A percentile compares a stretch with the other conserved stretches of the same genome.
Conservation (phyloP, 2,329 filamentous ascomycete genomes). For the Neofusicoccum ribis region DNA sequence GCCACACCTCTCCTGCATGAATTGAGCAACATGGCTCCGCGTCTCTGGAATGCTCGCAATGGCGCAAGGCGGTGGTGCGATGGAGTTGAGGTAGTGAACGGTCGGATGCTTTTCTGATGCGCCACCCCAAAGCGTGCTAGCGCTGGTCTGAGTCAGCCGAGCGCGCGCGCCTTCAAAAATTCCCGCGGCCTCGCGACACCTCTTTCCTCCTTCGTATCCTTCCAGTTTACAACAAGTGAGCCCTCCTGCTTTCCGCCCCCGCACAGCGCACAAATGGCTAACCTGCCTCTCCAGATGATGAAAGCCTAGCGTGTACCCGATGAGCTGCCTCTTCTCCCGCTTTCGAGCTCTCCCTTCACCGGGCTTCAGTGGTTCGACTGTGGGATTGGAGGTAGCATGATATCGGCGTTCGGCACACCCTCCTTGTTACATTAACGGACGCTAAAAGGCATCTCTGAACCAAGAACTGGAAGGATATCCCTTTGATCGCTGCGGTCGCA, state of each 20-base stretch:
- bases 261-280: constrained; percentile 29
- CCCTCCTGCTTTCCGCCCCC: constrained; percentile 29
- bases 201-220: constrained; percentile 69
- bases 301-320: constrained; percentile 96
- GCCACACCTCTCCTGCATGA: background rate
- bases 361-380: constrained; percentile 87
- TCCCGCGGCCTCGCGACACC: background rate
- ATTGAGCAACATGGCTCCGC: background rate
- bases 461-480: constrained; percentile 55
- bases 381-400: constrained; percentile 74
- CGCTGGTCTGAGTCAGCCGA: constrained; percentile 1
- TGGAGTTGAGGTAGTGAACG: background rate
- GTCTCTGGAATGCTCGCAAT: background rate
- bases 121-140: constrained; percentile 22
- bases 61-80: background rate
- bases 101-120: constrained; percentile 1
- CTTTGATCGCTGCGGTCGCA: constrained; percentile 12
- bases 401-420: constrained; percentile 98
- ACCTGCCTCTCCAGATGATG: constrained; percentile 75
- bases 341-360: constrained; percentile 79
- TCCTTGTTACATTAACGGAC: constrained; percentile 97
- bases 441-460: constrained; percentile 98
- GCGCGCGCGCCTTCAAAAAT: background rate
- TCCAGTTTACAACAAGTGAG: constrained; percentile 99
- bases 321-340: constrained; percentile 73